phyloP scores from a whole-genome alignment of 257 asterid genomes.

The Nyctanthes arbortristis region DNA sequence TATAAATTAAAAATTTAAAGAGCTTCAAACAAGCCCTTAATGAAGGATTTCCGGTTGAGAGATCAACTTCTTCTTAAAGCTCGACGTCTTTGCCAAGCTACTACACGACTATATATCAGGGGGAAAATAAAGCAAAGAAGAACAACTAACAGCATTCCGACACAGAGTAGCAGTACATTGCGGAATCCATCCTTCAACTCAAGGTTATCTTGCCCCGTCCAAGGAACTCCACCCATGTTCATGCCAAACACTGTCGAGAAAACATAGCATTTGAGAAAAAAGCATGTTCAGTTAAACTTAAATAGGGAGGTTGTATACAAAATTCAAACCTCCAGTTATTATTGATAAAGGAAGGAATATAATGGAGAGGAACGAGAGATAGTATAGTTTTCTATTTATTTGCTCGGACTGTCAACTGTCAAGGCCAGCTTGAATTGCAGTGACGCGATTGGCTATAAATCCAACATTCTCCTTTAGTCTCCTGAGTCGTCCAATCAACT shows the following conservation, averaged over 20 bases:
- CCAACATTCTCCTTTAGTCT: conserved; percentile 93
- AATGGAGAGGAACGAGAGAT: conserved; percentile 93
- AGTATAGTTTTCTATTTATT: conserved; percentile 84
- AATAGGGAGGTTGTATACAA: neutral
- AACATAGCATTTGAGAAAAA: neutral
- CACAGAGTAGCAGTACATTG: conserved; percentile 67
- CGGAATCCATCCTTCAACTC: conserved; percentile 72
- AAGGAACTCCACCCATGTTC: conserved; percentile 99
- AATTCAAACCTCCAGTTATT: conserved; percentile 79
- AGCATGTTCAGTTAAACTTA: neutral
- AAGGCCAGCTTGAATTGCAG: conserved; percentile 91
- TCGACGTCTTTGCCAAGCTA: conserved; percentile 59
- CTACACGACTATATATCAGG: conserved; percentile 49
- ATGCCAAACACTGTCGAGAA: conserved; percentile 74
- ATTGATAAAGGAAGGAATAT: conserved; percentile 88
- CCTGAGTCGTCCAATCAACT: conserved; percentile 80
- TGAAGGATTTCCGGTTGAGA: conserved; percentile 60
- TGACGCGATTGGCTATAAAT: conserved; percentile 84
- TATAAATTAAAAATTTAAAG: no score
- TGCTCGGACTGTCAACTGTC: conserved; percentile 99
- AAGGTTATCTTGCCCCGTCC: conserved; percentile 80
- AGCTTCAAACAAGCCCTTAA: no score
- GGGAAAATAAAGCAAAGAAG: conserved; percentile 89
- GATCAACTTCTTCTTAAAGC: conserved; percentile 58
- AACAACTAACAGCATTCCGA: conserved; percentile 53